These are phyloP conservation scores for Achaetomiella virescens DNA, from an alignment of 495 filamentous ascomycete genomes.

Conservation along the genomic window DNA sequence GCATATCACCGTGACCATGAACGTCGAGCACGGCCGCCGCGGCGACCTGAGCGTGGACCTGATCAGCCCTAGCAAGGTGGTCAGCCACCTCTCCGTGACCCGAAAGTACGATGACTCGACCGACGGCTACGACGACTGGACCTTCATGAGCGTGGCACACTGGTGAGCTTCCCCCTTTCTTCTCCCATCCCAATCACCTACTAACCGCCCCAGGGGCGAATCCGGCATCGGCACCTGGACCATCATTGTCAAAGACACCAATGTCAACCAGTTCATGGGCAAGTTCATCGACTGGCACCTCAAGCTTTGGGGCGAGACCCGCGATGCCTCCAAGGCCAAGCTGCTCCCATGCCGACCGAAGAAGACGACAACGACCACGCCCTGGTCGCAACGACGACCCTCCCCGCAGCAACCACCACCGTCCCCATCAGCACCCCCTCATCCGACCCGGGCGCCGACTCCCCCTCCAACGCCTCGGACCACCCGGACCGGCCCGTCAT, in stretches of 20 bases:
- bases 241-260: slow-evolving; percentile 79
- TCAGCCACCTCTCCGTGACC: slow-evolving; percentile 75
- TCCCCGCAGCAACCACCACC: slow-evolving; percentile 37
- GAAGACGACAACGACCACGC: slow-evolving; percentile 79
- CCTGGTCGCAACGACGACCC: slow-evolving; percentile 39
- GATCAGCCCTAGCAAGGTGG: slow-evolving; percentile 71
- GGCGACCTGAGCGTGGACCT: slow-evolving; percentile 93
- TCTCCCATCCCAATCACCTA: not conserved
- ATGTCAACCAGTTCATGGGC: slow-evolving; percentile 68
- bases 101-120: slow-evolving; percentile 57
- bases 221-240: slow-evolving; percentile 83
- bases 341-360: slow-evolving; percentile 78
- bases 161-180: slow-evolving; percentile 53
- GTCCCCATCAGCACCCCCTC: slow-evolving; percentile 24
- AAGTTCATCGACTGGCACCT: slow-evolving; percentile 88
- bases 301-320: slow-evolving; percentile 85
- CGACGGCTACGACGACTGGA: slow-evolving; percentile 90
- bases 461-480: slow-evolving; percentile 67
- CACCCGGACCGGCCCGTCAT: slow-evolving; percentile 72
- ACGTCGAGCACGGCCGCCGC: slow-evolving; percentile 74
- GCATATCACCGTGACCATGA: slow-evolving; percentile 97
- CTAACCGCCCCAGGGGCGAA: slow-evolving; percentile 64
- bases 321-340: slow-evolving; percentile 62
- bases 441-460: slow-evolving; percentile 28
- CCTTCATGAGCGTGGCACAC: slow-evolving; percentile 96